Base-by-base conservation (phyloP, 2,329 filamentous ascomycete species). In the Sclerotinia glacialis region DNA sequence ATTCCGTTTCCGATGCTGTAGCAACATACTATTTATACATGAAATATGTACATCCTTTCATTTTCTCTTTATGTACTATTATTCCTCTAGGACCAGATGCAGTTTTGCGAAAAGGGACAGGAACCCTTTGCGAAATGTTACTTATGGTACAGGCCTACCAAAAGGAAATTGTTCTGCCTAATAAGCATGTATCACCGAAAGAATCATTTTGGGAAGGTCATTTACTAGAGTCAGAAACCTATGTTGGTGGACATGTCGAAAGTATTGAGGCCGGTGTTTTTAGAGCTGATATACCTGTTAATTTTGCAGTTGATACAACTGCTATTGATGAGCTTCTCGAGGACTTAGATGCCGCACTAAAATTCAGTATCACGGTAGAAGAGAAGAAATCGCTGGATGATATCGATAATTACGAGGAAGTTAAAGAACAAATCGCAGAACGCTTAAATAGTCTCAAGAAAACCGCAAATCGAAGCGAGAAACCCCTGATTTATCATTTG, bases 21-120 rank as follows among this genome's bases (percentile, higher is more conserved):
- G 95, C 95, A 28, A 99, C 95, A 0, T 99, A 99, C 77, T 99
- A 99, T 76, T 82, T 99, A 69, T 99, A 99, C 83, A 99, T 99
- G 96, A 99, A 99, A 89, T 99, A 99, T 78, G 92, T 99, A n/a
- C 95, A 99, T 77, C 95, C 95, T 4, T 99, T 99, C 81, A 95
- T 99, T 77, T 99, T 99, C 83, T 98, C 96, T 1, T 82, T 99
- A 0, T 99, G 95, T 79, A 99, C 93, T 1, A 97, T 99, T 80
- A 83, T 99, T 77, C 95, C 95, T 0, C 83, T 99, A 1, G 92
- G 92, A 54, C 92, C 93, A 44, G 94, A 99, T 74, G 95, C 98
- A 76, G 92, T 93, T 1, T 78, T 98, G 73, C 87, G 95, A 72
- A 99, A 99, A 78, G 95, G 95, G 76, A 99, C 95, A 0, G 95